A percentile compares a stretch with the other conserved stretches of the same genome.
Evolutionary conservation across 2,329 filamentous ascomycete species (phyloP).

Genomic region (Neospermospora avenae): DNA sequence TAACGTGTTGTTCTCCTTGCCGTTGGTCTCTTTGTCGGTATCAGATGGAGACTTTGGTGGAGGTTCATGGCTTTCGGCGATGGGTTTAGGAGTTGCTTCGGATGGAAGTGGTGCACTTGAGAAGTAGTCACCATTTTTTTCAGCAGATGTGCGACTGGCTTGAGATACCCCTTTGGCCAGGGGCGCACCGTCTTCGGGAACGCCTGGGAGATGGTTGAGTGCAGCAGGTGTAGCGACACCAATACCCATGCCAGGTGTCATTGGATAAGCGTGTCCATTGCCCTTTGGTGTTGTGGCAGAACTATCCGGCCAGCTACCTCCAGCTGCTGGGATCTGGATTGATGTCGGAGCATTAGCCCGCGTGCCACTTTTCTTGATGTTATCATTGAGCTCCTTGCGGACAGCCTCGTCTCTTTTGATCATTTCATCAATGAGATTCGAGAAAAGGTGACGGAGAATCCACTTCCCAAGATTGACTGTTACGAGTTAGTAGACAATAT

Average conservation of each 20-base stretch:
- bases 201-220: conserved; percentile 41
- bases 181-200: conserved; percentile 47
- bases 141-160: conserved; percentile 57
- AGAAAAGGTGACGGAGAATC: conserved; percentile 90
- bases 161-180: conserved; percentile 55
- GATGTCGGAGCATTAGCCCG: conserved; percentile 58
- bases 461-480: conserved; percentile 94
- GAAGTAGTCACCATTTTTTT: conserved; percentile 72
- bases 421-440: conserved; percentile 84
- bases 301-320: conserved; percentile 38
- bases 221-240: conserved; percentile 67
- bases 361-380: conserved; percentile 55
- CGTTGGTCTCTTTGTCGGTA: conserved; percentile 56
- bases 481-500: conserved; percentile 5
- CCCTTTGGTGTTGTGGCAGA: conserved; percentile 57
- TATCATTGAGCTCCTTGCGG: conserved; percentile 65
- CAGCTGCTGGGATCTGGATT: conserved; percentile 52
- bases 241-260: conserved; percentile 75
- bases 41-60: conserved; percentile 51
- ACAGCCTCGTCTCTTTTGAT: conserved; percentile 75
- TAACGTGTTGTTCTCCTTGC: conserved; percentile 58
- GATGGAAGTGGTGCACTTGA: conserved; percentile 53
- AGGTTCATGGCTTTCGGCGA: conserved; percentile 40
- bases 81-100: conserved; percentile 44
- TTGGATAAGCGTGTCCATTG: conserved; percentile 59